Conservation (phyloP, 2,329 filamentous ascomycete genomes). For the Fusarium udum region DNA sequence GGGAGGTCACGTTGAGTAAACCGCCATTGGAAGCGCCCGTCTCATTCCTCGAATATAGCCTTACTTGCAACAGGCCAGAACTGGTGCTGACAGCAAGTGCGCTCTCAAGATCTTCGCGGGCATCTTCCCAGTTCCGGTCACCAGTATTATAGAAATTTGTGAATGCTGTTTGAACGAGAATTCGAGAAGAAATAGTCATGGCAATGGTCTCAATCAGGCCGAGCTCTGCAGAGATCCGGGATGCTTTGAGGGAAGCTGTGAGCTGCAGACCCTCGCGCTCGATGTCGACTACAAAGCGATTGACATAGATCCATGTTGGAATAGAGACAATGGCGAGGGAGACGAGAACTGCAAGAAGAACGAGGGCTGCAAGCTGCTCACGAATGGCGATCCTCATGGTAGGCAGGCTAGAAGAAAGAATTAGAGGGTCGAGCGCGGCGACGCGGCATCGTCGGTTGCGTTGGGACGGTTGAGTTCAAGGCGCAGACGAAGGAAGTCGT, state of each 20-base stretch:
- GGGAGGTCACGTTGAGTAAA: slow-evolving; percentile 72
- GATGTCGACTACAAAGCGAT: slow-evolving; percentile 62
- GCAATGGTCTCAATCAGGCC: slow-evolving; percentile 81
- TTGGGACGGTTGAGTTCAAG: slow-evolving; percentile 12
- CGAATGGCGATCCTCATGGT: slow-evolving; percentile 86
- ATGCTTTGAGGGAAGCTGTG: slow-evolving; percentile 86
- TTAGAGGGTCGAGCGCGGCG: slow-evolving; percentile 29
- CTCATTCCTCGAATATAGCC: slow-evolving; percentile 75
- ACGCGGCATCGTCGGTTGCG: slow-evolving; percentile 43
- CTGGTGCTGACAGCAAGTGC: slow-evolving; percentile 71
- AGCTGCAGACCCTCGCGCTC: slow-evolving; percentile 73
- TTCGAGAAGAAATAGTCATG: slow-evolving; percentile 73
- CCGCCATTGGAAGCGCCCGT: slow-evolving; percentile 62
- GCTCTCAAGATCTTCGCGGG: slow-evolving; percentile 73
- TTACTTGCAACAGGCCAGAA: slow-evolving; percentile 72
- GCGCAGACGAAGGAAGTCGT: slow-evolving; percentile 15
- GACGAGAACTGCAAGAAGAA: slow-evolving; percentile 77
- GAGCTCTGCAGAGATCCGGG: slow-evolving; percentile 81
- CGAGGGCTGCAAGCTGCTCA: slow-evolving; percentile 84
- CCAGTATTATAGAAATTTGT: slow-evolving; percentile 61
- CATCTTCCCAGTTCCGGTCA: slow-evolving; percentile 66
- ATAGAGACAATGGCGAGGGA: slow-evolving; percentile 82
- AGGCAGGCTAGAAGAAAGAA: slow-evolving; percentile 40
- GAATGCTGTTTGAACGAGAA: slow-evolving; percentile 67
- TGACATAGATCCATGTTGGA: slow-evolving; percentile 73